Evolutionary conservation across 805 yeast species (phyloP), one percentile per base, ranked within the genome.

Genomic region (Starmerella etchellsii): DNA sequence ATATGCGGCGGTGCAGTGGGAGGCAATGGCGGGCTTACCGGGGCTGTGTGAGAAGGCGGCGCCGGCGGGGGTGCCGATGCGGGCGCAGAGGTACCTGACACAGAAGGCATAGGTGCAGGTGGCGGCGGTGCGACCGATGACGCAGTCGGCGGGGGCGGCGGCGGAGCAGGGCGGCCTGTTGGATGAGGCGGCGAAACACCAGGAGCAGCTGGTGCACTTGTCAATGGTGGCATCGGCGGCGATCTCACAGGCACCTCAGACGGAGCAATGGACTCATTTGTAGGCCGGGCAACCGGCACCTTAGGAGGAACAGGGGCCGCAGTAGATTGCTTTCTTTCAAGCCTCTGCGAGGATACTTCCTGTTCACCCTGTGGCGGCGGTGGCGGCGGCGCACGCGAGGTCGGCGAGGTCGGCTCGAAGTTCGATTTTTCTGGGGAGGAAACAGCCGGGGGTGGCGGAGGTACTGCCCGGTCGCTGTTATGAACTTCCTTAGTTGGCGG

Each of bases 1-100:
- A 10, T 7, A 10, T 33, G n/a, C 34, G 47, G 47, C n/a, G 45
- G 39, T 18, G 44, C 31, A 5, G 38, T 32, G 4, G 24, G 25
- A 5, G 43, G 25, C 36, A 13, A 15, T 10, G 25, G 25, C 16
- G 39, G 37, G 23, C 40, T 26, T 31, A 39, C 47, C 14, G 49
- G 39, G 22, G 49, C 31, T 9, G 36, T 37, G 15, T 25, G 22
- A 9, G 40, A 31, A 34, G 34, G 31, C 3, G 35, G 22, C 34
- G 39, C 22, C 4, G 20, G 16, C 8, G 30, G 42, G 4, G 32
- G 36, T 16, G 34, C 34, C 21, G 29, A 18, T 20, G 22, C 33
- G 22, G 11, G n/a, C n/a, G n/a, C 7, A 10, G 20, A n/a, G 20
- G 11, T 30, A 19, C 24, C 6, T 6, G 18, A 20, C 26, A 15